These are phyloP conservation scores for Leccinellum luteum DNA, from an alignment of 768 basidiomycete species.

Conservation along the genomic window DNA sequence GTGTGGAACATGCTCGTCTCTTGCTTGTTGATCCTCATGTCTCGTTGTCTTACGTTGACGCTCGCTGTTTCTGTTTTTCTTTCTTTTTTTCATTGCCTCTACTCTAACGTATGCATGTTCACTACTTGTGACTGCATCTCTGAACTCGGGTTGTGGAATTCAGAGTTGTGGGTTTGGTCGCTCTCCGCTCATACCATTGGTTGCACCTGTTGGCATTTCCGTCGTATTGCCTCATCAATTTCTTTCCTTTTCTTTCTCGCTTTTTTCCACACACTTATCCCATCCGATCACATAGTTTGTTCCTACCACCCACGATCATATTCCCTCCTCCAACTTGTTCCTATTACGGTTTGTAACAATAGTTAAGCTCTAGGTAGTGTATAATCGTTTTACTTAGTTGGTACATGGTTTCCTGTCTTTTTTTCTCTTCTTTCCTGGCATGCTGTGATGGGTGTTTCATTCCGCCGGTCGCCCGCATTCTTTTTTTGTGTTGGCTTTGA, in stretches of 20 bases:
- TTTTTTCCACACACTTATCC: neutral
- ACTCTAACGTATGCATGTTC: slow-evolving; percentile 17
- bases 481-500: neutral
- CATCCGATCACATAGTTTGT: slow-evolving; percentile 21
- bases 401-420: slow-evolving; percentile 4
- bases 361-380: slow-evolving; percentile 30
- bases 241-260: neutral
- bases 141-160: slow-evolving; percentile 13
- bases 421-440: neutral
- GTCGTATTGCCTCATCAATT: slow-evolving; percentile 1
- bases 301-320: slow-evolving; percentile 12
- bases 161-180: slow-evolving; percentile 9
- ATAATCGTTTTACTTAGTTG: slow-evolving; percentile 23
- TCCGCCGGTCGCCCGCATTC: neutral
- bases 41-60: slow-evolving; percentile 8
- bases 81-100: neutral
- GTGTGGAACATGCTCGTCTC: slow-evolving; percentile 22
- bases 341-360: slow-evolving; percentile 33
- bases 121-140: slow-evolving; percentile 8
- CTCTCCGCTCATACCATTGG: slow-evolving; percentile 15
- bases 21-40: slow-evolving; percentile 14
- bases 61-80: slow-evolving; percentile 10
- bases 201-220: slow-evolving; percentile 14
- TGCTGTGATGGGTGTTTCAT: neutral
- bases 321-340: slow-evolving; percentile 18